Base-by-base conservation (phyloP, 805 yeast genomes). In the Hanseniaspora mollemarum region DNA sequence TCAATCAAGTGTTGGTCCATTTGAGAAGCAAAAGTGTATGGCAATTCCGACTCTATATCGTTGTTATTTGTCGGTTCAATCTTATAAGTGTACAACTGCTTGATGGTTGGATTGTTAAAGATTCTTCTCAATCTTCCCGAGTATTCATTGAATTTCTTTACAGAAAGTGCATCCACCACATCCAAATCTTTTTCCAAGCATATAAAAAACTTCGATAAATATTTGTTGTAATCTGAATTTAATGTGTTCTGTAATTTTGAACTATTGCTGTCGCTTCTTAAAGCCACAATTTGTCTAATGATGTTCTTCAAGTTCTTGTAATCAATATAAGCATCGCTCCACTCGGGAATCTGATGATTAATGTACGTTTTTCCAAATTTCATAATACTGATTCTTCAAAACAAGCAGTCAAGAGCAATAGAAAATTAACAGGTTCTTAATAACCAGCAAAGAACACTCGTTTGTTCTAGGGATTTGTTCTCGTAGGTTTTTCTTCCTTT, bases 321-420 rank as follows among this genome's bases (percentile, higher is more conserved):
- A 67, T 86, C 83, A 72, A 90, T 76, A 61, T 90, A 90, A 59
- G 74, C 75, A 53, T 77, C 75, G 45, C 74, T 66, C 97, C 97
- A 90, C 66, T 87, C 95, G 3, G 96, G 96, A 52, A 88, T 87
- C 70, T 87, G 95, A 66, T 90, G 94, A 43, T 83, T 72, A 29
- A 78, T 68, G 57, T 85, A 71, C 60, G 86, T 82, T 64, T 84
- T 85, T 25, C 90, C 94, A 63, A 84, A 85, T 71, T 83, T 83
- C 90, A 83, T 83, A 6, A n/a, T 15, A 12, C 10, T 9, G n/a
- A 12, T 32, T 28, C 10, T 28, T 8, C 31, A 28, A 28, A 28
- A 28, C 28, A 32, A 32, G n/a, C 8, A 32, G 35, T 4, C 10
- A 15, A 10, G 16, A 32, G n/a, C 35, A 28, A 28, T 28, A 8